phyloP scores from a whole-genome alignment of 176 grass and related monocot genomes.

The Chloris gayana region DNA sequence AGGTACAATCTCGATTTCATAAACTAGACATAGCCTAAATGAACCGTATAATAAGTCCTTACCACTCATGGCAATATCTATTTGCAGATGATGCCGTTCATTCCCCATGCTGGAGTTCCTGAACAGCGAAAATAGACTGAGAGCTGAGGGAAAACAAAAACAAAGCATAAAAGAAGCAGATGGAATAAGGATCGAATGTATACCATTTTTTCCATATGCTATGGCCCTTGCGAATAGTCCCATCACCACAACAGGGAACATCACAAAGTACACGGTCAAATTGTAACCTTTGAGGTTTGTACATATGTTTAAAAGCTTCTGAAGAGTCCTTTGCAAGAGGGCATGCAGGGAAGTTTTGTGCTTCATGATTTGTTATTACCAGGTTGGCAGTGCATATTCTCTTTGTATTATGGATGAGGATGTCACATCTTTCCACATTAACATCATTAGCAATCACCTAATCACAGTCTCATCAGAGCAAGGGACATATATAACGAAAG shows the following conservation, averaged over 20 bases:
- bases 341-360: slow-evolving; percentile 79
- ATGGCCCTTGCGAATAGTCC: slow-evolving; percentile 83
- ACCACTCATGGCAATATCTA: slow-evolving; percentile 94
- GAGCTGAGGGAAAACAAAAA: slow-evolving; percentile 21
- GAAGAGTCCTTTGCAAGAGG: slow-evolving; percentile 36
- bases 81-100: slow-evolving; percentile 77
- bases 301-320: slow-evolving; percentile 25
- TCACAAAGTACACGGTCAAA: slow-evolving; percentile 92
- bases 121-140: slow-evolving; percentile 30
- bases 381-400: slow-evolving; percentile 92
- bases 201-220: slow-evolving; percentile 96
- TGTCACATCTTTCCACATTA: slow-evolving; percentile 85
- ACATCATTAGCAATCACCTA: slow-evolving; percentile 90
- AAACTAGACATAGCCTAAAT: background rate
- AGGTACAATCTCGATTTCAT: background rate
- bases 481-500: slow-evolving; percentile 10
- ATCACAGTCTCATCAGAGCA: slow-evolving; percentile 26
- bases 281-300: slow-evolving; percentile 39
- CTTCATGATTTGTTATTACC: slow-evolving; percentile 94
- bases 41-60: slow-evolving; percentile 34
- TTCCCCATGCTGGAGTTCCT: slow-evolving; percentile 89
- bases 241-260: slow-evolving; percentile 97
- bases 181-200: slow-evolving; percentile 12
- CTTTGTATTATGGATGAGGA: slow-evolving; percentile 95
- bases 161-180: slow-evolving; percentile 26